Conservation (phyloP, 2,329 filamentous ascomycete species). For the Pseudogymnoascus sp. region DNA sequence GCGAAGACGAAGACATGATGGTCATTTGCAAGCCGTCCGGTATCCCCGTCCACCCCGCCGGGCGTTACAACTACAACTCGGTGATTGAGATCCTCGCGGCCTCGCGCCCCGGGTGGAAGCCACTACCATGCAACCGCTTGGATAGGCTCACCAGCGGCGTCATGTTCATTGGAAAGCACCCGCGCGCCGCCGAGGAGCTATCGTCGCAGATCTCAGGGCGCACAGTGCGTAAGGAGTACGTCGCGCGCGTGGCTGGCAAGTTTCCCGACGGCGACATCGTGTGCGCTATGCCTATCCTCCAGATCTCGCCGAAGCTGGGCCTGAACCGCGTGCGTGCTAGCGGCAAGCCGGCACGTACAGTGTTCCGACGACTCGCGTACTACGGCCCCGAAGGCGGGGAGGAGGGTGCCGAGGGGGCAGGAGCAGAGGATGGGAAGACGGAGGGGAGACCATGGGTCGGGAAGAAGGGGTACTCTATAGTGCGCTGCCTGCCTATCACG, state of each 20-base stretch:
- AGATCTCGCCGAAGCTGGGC: conserved; percentile 90
- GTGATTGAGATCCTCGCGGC: conserved; percentile 87
- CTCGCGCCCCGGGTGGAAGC: conserved; percentile 52
- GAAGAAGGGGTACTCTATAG: conserved; percentile 83
- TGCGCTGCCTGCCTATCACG: conserved; percentile 86
- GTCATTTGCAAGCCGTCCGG: conserved; percentile 96
- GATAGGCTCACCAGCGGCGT: conserved; percentile 91
- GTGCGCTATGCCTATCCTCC: conserved; percentile 87
- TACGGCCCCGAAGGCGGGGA: conserved; percentile 50
- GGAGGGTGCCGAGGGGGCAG: conserved; percentile 12
- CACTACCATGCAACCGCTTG: conserved; percentile 78
- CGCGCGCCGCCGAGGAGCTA: conserved; percentile 68
- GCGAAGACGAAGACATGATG: conserved; percentile 88
- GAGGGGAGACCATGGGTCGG: conserved; percentile 34
- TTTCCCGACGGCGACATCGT: conserved; percentile 88
- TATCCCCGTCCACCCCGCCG: conserved; percentile 89
- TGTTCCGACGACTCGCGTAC: conserved; percentile 89
- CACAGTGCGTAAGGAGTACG: conserved; percentile 89
- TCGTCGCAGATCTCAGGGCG: conserved; percentile 67
- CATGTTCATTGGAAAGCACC: conserved; percentile 93
- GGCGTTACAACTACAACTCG: conserved; percentile 92
- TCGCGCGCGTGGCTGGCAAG: conserved; percentile 80
- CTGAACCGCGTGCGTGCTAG: conserved; percentile 90
- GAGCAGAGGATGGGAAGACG: conserved; percentile 20
- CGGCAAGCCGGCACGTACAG: conserved; percentile 80